Base-by-base conservation (phyloP, 495 filamentous ascomycete genomes). In the Aspergillus diversus region DNA sequence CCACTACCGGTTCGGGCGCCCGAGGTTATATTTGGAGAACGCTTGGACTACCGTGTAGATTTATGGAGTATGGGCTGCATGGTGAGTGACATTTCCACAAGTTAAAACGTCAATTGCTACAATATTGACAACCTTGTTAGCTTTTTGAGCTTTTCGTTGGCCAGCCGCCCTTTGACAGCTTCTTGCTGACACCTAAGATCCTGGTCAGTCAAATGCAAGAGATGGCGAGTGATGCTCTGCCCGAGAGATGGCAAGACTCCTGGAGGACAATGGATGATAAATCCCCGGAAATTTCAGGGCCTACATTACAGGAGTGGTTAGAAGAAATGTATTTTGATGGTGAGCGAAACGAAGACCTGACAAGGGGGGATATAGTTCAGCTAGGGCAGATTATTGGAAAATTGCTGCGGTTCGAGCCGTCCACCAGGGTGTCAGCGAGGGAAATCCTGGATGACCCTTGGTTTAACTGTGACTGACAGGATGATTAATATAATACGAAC, bases 51-150 rank as follows among this genome's bases (percentile, higher is more conserved):
- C n/a, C n/a, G n/a, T n/a, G n/a, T n/a, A n/a, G n/a, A n/a, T n/a
- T n/a, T n/a, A n/a, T n/a, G n/a, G n/a, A n/a, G n/a, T n/a, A n/a
- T 47, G 8, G 34, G 31, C 47, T 63, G 46, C 73, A 83, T 74
- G 63, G 76, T 65, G 68, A 69, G 57, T 66, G 80, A 39, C 76
- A 81, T 62, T 60, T 83, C n/a, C 83, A 77, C 78, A 71, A 75
- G 53, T 69, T 74, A 48, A 76, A 77, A 27, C 21, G 21, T 9
- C 77, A 75, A 63, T 71, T 71, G 66, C 77, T 15, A 60, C 15
- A 15, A 48, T 42, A 53, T 58, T 72, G 33, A 75, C 54, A 62
- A 31, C 7, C 56, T 33, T 65, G 49, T 55, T 64, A 79, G 76
- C 69, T 79, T 27, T 79, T 77, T 67, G 74, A 79, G 67, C 69